phyloP scores from a whole-genome alignment of 2,329 filamentous ascomycete genomes.

The Calonectria hawksworthii region DNA sequence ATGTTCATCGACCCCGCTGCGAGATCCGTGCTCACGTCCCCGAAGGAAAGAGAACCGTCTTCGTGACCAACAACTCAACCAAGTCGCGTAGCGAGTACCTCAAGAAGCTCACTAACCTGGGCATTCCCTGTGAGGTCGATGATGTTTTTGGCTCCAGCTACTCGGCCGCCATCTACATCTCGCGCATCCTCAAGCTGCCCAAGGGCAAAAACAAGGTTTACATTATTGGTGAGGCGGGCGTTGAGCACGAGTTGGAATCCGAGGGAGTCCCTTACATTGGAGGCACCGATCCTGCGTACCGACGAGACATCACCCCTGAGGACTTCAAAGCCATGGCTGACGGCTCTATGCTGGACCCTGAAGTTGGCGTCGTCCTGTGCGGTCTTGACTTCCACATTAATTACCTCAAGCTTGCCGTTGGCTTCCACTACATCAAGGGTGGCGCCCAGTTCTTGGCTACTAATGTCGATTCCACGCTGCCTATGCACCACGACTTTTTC shows the following conservation, averaged over 20 bases:
- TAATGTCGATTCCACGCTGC: constrained; percentile 92
- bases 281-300: constrained; percentile 84
- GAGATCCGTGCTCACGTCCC: not conserved
- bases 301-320: constrained; percentile 82
- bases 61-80: constrained; percentile 99
- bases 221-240: constrained; percentile 90
- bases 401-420: constrained; percentile 90
- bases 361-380: constrained; percentile 90
- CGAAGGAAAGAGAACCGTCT: constrained; percentile 89
- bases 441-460: constrained; percentile 93
- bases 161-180: constrained; percentile 95
- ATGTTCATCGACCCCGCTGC: not conserved
- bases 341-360: constrained; percentile 82
- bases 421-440: constrained; percentile 85
- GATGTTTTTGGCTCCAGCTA: constrained; percentile 98
- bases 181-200: constrained; percentile 86
- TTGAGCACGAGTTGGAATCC: constrained; percentile 87
- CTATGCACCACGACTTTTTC: constrained; percentile 85
- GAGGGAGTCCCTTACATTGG: constrained; percentile 87
- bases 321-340: constrained; percentile 87
- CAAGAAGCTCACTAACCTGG: constrained; percentile 87
- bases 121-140: constrained; percentile 84
- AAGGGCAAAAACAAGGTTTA: constrained; percentile 91
- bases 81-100: constrained; percentile 94
- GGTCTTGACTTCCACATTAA: constrained; percentile 96